Conservation (phyloP, 2,329 filamentous ascomycete genomes). For the Trichoderma atroviride region DNA sequence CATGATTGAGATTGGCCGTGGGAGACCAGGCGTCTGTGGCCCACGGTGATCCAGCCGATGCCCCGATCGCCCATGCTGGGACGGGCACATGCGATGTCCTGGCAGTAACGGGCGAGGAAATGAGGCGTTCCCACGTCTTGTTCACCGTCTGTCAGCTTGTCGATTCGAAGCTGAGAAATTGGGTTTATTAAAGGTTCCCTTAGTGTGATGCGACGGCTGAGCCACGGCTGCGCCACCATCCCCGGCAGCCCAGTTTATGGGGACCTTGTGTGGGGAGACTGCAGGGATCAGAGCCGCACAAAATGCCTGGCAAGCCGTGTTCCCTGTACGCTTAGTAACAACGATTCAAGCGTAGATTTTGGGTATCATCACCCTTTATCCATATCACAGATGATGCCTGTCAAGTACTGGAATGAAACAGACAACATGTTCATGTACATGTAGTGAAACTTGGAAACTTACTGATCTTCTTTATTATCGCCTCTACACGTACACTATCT, state of each 20-base stretch:
- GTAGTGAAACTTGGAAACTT: too few relatives aligned
- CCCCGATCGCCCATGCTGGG: constrained; percentile 37
- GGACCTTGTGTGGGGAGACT: background rate
- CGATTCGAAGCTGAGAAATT: background rate
- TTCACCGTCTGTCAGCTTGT: background rate
- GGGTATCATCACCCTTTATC: too few relatives aligned
- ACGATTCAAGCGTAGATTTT: too few relatives aligned
- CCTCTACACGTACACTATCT: too few relatives aligned
- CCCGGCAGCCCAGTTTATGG: background rate
- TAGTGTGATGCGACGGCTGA: constrained; percentile 1
- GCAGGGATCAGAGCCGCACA: background rate
- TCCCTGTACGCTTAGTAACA: background rate
- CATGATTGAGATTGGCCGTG: constrained; percentile 31
- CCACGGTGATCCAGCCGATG: constrained; percentile 41
- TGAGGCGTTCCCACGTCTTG: background rate
- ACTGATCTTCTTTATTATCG: too few relatives aligned
- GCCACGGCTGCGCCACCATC: constrained; percentile 18
- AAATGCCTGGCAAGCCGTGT: background rate
- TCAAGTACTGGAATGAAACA: too few relatives aligned
- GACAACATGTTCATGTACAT: too few relatives aligned
- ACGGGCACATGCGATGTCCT: background rate
- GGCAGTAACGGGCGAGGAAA: background rate
- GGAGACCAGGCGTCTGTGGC: constrained; percentile 33
- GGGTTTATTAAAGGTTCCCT: background rate
- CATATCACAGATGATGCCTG: too few relatives aligned